Base-by-base conservation (phyloP, 345 rosid species). In the Adansonia digitata region DNA sequence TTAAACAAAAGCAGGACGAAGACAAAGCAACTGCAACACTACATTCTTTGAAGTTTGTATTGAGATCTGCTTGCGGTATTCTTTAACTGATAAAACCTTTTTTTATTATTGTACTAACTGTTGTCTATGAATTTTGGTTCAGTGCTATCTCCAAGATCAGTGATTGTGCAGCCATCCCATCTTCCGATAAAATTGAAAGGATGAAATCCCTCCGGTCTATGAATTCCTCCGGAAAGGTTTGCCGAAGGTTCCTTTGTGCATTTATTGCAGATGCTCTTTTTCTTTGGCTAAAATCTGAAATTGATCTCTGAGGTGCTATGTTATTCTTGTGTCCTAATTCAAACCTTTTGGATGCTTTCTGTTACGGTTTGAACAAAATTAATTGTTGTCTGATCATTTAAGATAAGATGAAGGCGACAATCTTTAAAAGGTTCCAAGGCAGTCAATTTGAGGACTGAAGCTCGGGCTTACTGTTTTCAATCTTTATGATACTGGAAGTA, bases 1-100 rank as follows among this genome's bases (percentile, higher is more conserved):
- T 95, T 74, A 95, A 91, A 82, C 84, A 83, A 78, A 88, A 84
- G 87, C 98, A 95, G 83, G 93, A 90, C 67, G 88, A 93, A 81
- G 94, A 90, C 77, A 93, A 82, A 84, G 86, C 84, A 65, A 52
- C 78, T 49, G 90, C 87, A 37, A 78, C 67, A 78, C 86, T 95
- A 76, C 94, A 95, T 82, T 86, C 91, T 31, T 82, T 91, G 74
- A 90, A 73, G 98, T 91, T 74, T 82, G 89, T 84, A 56, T 72
- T 69, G 17, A 31, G 39, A 56, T 37, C 20, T 56, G 31, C 62
- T 43, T 60, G 18, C 6, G 71, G 65, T 14, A 26, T 60, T 15
- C 2, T 59, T 15, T 51, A 24, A 37, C 60, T 76, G 37, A 49
- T 55, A 10, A 34, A 27, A 51, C 46, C 73, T 18, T 17, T 42